phyloP scores from a whole-genome alignment of 2,329 filamentous ascomycete species.

The Scorias spongiosa region DNA sequence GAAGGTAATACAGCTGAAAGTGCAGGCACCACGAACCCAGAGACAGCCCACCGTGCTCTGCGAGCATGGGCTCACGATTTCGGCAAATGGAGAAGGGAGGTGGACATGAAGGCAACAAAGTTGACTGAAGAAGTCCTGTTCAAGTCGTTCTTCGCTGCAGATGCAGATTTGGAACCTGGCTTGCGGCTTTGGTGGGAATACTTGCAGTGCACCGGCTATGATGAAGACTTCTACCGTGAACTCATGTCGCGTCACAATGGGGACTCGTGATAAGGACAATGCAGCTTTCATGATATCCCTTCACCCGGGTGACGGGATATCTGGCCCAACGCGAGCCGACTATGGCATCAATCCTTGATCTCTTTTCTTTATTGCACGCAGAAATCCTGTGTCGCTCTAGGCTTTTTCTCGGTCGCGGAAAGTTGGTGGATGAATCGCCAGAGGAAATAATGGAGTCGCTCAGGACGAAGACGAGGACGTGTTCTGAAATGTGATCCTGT shows the following conservation, averaged over 20 bases:
- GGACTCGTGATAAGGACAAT: no score
- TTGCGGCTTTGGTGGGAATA: slow-evolving; percentile 35
- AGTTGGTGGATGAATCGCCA: no score
- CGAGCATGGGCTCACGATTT: slow-evolving; percentile 20
- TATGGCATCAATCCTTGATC: no score
- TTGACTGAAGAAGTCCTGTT: slow-evolving; percentile 25
- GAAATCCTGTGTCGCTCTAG: no score
- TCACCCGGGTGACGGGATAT: no score
- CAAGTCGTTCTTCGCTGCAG: slow-evolving; percentile 25
- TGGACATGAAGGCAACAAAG: slow-evolving; percentile 19
- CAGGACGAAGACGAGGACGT: no score
- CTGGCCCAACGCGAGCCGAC: no score
- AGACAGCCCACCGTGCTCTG: slow-evolving; percentile 17
- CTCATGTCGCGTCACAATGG: slow-evolving; percentile 13
- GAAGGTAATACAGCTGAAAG: slow-evolving; percentile 6
- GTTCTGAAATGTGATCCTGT: no score
- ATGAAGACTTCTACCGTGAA: slow-evolving; percentile 26
- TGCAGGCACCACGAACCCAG: slow-evolving; percentile 2
- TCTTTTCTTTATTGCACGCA: no score
- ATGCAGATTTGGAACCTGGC: slow-evolving; percentile 25
- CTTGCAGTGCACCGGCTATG: slow-evolving; percentile 28
- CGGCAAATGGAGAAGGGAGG: slow-evolving; percentile 26
- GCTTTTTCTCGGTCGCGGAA: no score
- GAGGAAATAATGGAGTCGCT: no score
- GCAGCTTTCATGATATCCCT: no score